Evolutionary conservation across 2,329 filamentous ascomycete species (phyloP).

Genomic region (Sporothrix schenckii): DNA sequence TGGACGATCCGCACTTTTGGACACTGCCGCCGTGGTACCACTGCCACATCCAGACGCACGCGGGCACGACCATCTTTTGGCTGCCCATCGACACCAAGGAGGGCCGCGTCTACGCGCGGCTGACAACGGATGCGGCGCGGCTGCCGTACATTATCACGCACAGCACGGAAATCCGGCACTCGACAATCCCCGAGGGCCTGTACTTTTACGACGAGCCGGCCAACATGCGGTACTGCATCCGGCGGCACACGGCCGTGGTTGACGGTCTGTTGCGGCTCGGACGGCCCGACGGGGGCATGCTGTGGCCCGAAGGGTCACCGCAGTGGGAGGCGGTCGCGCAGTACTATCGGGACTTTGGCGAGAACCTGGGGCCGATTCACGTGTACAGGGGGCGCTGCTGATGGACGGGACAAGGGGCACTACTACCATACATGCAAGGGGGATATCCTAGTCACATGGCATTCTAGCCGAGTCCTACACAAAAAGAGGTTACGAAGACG

Average conservation of each 20-base stretch:
- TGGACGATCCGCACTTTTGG: constrained; percentile 9
- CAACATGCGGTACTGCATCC: constrained; percentile 9
- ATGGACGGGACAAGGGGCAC: no score
- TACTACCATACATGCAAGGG: background rate
- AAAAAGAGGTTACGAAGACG: background rate
- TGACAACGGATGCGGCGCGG: constrained; percentile 6
- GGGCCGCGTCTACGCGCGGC: background rate
- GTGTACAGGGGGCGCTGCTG: background rate
- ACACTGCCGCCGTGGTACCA: constrained; percentile 23
- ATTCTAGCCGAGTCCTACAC: constrained; percentile 14
- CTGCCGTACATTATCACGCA: constrained; percentile 22
- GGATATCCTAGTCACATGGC: background rate
- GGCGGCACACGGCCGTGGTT: background rate
- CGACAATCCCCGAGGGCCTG: background rate
- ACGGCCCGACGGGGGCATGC: background rate
- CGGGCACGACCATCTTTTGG: constrained; percentile 21
- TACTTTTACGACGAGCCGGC: constrained; percentile 7
- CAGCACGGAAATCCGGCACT: constrained; percentile 11
- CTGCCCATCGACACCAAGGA: constrained; percentile 13
- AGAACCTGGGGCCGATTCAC: background rate
- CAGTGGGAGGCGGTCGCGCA: constrained; percentile 16
- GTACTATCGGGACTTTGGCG: constrained; percentile 6
- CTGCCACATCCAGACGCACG: constrained; percentile 18
- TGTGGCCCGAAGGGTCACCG: constrained; percentile 3
- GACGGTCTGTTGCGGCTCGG: background rate